Base-by-base conservation (phyloP, 192 early-diverging fungal species). In the Spizellomyces sp. region DNA sequence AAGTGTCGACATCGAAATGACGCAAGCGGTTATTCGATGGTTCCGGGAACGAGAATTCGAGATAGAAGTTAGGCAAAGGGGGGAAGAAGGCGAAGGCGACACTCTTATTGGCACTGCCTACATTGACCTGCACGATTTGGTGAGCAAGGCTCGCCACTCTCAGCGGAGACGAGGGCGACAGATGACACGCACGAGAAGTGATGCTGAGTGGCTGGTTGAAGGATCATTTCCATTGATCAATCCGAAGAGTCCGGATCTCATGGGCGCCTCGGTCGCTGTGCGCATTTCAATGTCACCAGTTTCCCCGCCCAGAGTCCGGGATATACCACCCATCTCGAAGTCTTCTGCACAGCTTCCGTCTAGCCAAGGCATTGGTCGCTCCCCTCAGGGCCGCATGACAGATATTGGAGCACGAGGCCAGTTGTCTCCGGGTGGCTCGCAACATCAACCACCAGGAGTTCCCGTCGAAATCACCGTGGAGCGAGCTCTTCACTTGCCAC, bases 381-480 rank as follows among this genome's bases (percentile, higher is more conserved):
- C 27, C 27, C 27, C 27, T 36, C 27, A 0, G 3, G 27, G 27
- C 27, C 27, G 27, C 27, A 36, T 36, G 27, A 36, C 27, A 36
- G 27, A 36, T 36, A 0, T 36, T 2, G 27, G 27, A 36, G 27
- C 27, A 36, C 27, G 27, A 36, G 27, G 27, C 27, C 27, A 36
- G 3, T 36, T 36, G 27, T 36, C 50, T 48, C 62, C 2, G 19
- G 44, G 5, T n/a, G 27, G 27, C 14, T 5, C 6, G 66, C 48
- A 62, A 21, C 45, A 56, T 42, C 10, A 45, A n/a, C 27, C 48
- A 45, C 59, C 44, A 36, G 59, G 9, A 14, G 74, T 79, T 45
- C 57, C 71, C 6, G 17, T 80, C 19, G 69, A 80, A 5, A 71
- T 80, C 21, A 47, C 63, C 42, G 69, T 80, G 17, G 75, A 76